A percentile compares a stretch with the other conserved stretches of the same genome.
Conservation (phyloP, 108 stramenopile species). For the Skeletonema menzelii region DNA sequence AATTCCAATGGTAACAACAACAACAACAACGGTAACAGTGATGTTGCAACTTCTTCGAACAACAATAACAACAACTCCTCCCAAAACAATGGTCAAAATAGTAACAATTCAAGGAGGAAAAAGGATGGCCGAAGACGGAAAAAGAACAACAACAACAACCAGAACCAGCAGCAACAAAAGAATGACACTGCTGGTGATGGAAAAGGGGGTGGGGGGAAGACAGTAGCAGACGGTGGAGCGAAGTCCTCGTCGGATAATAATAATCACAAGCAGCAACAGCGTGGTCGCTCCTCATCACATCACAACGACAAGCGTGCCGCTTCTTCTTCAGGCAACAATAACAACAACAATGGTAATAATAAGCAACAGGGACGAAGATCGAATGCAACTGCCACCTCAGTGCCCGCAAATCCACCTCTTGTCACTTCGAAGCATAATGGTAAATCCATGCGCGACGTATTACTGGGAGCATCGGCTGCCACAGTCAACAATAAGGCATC, state of each 20-base stretch:
- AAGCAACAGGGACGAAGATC: slow-evolving; percentile 26
- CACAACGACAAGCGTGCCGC: slow-evolving; percentile 19
- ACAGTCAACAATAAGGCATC: neutral
- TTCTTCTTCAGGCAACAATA: neutral
- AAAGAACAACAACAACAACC: slow-evolving; percentile 37
- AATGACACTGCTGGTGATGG: slow-evolving; percentile 60
- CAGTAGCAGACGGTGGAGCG: slow-evolving; percentile 1
- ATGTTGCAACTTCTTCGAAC: neutral
- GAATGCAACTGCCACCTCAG: slow-evolving; percentile 5
- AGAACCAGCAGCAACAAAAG: slow-evolving; percentile 4
- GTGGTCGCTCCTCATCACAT: neutral
- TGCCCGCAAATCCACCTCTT: slow-evolving; percentile 10
- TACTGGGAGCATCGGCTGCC: slow-evolving; percentile 13
- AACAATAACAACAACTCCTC: slow-evolving; percentile 3
- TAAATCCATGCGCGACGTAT: slow-evolving; percentile 32
- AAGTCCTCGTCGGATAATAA: slow-evolving; percentile 2
- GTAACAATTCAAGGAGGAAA: slow-evolving; percentile 12
- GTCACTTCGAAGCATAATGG: neutral
- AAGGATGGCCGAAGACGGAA: slow-evolving; percentile 48
- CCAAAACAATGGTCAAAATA: slow-evolving; percentile 23
- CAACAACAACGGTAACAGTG: slow-evolving; percentile 9
- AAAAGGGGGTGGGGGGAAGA: slow-evolving; percentile 31
- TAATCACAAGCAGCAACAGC: slow-evolving; percentile 1
- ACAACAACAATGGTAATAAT: slow-evolving; percentile 4
- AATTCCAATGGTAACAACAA: slow-evolving; percentile 4